A percentile compares a stretch with the other conserved stretches of the same genome.
These are phyloP conservation scores for Aspergillus texensis DNA, from an alignment of 2,329 filamentous ascomycete species.

Conservation along the genomic window DNA sequence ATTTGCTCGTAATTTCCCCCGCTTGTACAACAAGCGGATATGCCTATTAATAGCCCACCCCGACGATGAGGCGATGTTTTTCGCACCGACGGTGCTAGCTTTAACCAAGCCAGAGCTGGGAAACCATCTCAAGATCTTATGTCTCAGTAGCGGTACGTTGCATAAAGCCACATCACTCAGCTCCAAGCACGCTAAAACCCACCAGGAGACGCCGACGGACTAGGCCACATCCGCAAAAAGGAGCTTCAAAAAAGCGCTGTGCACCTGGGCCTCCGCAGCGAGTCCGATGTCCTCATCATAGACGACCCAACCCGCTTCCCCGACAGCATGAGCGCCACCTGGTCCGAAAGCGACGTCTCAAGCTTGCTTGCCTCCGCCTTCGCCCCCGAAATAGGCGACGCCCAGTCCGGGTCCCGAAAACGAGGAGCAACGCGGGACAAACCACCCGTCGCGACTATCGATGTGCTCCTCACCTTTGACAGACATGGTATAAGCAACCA, in stretches of 20 bases:
- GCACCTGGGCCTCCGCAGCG: conserved; percentile 70
- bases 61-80: conserved; percentile 99
- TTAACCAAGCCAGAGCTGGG: conserved; percentile 76
- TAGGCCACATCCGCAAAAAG: conserved; percentile 78
- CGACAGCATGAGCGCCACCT: conserved; percentile 82
- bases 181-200: conserved; percentile 6
- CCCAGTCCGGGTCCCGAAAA: conserved; percentile 29
- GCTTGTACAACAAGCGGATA: conserved; percentile 79
- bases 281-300: conserved; percentile 82
- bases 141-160: conserved; percentile 75
- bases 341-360: conserved; percentile 73
- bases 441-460: conserved; percentile 63
- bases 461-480: conserved; percentile 90
- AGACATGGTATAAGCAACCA: conserved; percentile 78
- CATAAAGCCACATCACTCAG: neutral
- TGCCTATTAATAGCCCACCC: conserved; percentile 94
- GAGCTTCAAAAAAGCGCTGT: conserved; percentile 82
- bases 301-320: conserved; percentile 76
- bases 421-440: conserved; percentile 32
- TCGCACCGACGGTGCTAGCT: conserved; percentile 83
- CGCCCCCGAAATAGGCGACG: conserved; percentile 61
- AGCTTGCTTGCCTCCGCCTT: conserved; percentile 73
- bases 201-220: conserved; percentile 75
- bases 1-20: conserved; percentile 53
- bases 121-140: conserved; percentile 93